Evolutionary conservation across 73 alveolate species (phyloP).

Genomic region (Paraurostyla sp.): DNA sequence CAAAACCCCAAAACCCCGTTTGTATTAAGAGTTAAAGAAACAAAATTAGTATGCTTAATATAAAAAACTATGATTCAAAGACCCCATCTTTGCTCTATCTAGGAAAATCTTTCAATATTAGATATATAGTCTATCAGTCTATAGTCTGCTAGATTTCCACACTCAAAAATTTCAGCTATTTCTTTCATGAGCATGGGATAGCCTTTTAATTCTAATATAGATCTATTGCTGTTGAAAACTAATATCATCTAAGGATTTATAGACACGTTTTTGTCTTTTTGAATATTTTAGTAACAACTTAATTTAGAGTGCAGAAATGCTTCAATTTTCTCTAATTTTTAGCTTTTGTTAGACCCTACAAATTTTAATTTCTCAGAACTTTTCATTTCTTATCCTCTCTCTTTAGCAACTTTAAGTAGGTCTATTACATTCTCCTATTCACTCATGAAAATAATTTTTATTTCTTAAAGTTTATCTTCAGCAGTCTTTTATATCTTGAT

Average conservation of each 20-base stretch:
- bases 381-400: not conserved
- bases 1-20: too few species aligned
- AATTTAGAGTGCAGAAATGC: not conserved
- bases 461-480: not conserved
- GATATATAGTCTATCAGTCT: not conserved
- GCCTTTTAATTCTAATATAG: not conserved
- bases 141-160: not conserved
- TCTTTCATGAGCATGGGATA: conserved; percentile 56
- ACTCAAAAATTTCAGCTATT: conserved; percentile 21
- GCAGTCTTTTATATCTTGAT: not conserved
- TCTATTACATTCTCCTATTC: not conserved
- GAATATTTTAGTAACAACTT: not conserved
- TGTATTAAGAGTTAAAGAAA: too few species aligned
- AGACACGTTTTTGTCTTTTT: not conserved
- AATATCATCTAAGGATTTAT: not conserved
- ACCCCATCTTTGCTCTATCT: conserved; percentile 50
- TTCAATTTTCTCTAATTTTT: not conserved
- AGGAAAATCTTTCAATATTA: conserved; percentile 7
- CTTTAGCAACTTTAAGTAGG: not conserved
- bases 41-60: too few species aligned
- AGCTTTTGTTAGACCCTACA: not conserved
- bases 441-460: not conserved
- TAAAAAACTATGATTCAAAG: conserved; percentile 4
- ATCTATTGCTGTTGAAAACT: not conserved
- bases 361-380: not conserved